A percentile compares a stretch with the other conserved stretches of the same genome.
Conservation (phyloP, 2,329 filamentous ascomycete genomes). For the Curvularia lunata region DNA sequence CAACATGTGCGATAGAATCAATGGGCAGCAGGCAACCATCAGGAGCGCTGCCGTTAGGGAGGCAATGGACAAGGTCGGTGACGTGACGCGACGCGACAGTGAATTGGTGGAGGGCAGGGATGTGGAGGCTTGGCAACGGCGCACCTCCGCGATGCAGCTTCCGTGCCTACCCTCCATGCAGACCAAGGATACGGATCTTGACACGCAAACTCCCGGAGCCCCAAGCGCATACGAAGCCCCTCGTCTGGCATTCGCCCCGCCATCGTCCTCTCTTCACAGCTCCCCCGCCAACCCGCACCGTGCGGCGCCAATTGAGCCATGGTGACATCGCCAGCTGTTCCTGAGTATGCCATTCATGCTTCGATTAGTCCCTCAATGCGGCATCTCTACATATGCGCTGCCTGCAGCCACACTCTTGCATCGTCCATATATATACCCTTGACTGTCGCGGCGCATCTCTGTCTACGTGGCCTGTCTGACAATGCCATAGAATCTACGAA, state of each 20-base stretch:
- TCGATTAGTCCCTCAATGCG: constrained; percentile 15
- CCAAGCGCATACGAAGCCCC: constrained; percentile 20
- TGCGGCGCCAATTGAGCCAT: constrained; percentile 46
- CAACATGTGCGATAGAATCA: constrained; percentile 17
- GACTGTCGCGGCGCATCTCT: neutral
- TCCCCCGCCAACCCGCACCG: constrained; percentile 19
- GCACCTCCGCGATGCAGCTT: constrained; percentile 25
- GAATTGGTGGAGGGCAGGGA: constrained; percentile 16
- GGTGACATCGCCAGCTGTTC: constrained; percentile 52
- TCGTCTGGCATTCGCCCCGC: constrained; percentile 19
- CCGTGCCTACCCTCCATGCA: constrained; percentile 26
- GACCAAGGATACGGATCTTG: constrained; percentile 22
- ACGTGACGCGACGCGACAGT: constrained; percentile 28
- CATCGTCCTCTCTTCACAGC: constrained; percentile 10
- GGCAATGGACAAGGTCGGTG: constrained; percentile 4
- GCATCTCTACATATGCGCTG: constrained; percentile 8
- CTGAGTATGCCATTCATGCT: constrained; percentile 48
- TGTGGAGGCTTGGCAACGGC: constrained; percentile 22
- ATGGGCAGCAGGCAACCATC: constrained; percentile 16
- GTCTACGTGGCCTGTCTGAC: constrained; percentile 10
- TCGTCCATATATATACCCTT: neutral
- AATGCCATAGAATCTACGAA: constrained; percentile 77
- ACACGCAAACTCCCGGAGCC: constrained; percentile 19
- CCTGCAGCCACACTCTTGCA: neutral
- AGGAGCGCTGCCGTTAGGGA: neutral